These are phyloP conservation scores for Teunomyces lycoperdinae DNA, from an alignment of 805 yeast genomes.

Conservation along the genomic window DNA sequence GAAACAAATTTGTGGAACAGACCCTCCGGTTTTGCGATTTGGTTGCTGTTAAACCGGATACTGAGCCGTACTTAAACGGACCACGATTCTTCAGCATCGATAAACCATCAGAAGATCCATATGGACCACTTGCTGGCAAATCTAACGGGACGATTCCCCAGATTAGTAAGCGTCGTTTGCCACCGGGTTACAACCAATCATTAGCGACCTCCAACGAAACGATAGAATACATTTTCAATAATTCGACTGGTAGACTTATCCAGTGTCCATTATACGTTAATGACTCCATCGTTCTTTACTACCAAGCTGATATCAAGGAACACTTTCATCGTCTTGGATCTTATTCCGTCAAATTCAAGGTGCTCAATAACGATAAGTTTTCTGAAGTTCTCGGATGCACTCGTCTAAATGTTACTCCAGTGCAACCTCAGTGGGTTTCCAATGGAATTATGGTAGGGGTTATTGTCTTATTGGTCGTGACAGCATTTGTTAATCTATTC, in stretches of 20 bases:
- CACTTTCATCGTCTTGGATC: conserved; percentile 45
- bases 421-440: conserved; percentile 27
- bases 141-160: background rate
- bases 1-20: conserved; percentile 37
- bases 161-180: background rate
- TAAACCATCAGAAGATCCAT: background rate
- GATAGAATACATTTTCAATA: conserved; percentile 7
- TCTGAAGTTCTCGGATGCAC: conserved; percentile 47
- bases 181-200: background rate
- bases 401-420: conserved; percentile 48
- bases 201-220: conserved; percentile 9
- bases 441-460: conserved; percentile 38
- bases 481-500: conserved; percentile 41
- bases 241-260: conserved; percentile 10
- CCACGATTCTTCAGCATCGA: conserved; percentile 20
- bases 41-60: conserved; percentile 33
- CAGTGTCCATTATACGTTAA: conserved; percentile 38
- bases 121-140: background rate
- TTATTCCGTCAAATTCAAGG: conserved; percentile 39
- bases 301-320: conserved; percentile 38
- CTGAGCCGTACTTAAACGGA: conserved; percentile 21
- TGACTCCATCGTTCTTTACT: conserved; percentile 36
- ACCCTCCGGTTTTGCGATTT: conserved; percentile 44
- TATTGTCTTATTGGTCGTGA: conserved; percentile 33
- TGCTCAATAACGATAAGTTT: conserved; percentile 37